Conservation (phyloP, 192 early-diverging fungal species). For the Backusella mclennaniae region DNA sequence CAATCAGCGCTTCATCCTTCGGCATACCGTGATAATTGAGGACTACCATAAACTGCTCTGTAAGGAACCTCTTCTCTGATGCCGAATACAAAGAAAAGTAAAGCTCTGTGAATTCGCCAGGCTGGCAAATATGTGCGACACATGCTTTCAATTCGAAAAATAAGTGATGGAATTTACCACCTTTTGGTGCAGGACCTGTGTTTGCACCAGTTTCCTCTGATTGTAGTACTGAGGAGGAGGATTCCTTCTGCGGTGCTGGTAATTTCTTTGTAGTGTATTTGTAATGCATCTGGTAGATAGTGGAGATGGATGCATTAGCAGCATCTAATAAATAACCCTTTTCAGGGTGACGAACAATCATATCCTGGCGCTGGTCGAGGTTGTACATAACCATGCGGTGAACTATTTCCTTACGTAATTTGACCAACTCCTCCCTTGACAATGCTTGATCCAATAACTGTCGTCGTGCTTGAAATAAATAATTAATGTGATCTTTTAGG, state of each 20-base stretch:
- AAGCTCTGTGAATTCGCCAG: slow-evolving; percentile 61
- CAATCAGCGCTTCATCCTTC: slow-evolving; percentile 39
- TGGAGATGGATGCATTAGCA: slow-evolving; percentile 52
- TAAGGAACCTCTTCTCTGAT: slow-evolving; percentile 42
- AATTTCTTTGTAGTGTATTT: slow-evolving; percentile 17
- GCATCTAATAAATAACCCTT: slow-evolving; percentile 56
- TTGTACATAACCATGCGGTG: slow-evolving; percentile 56
- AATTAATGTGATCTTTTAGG: slow-evolving; percentile 55
- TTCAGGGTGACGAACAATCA: slow-evolving; percentile 61
- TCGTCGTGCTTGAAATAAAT: slow-evolving; percentile 57
- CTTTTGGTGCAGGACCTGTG: slow-evolving; percentile 3
- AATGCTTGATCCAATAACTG: slow-evolving; percentile 60
- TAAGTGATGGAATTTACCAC: slow-evolving; percentile 47
- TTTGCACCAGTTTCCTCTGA: neutral
- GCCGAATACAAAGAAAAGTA: slow-evolving; percentile 58
- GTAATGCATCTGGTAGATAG: slow-evolving; percentile 57
- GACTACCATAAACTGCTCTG: slow-evolving; percentile 59
- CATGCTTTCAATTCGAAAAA: slow-evolving; percentile 58
- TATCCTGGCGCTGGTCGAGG: slow-evolving; percentile 47
- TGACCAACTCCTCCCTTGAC: slow-evolving; percentile 55
- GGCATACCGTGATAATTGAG: slow-evolving; percentile 58
- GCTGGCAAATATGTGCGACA: slow-evolving; percentile 55
- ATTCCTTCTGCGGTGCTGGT: neutral
- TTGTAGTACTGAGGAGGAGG: neutral
- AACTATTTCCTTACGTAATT: slow-evolving; percentile 52